These are phyloP conservation scores for Leishmania guyanensis DNA, from an alignment of 208 protist genomes.

Conservation along the genomic window DNA sequence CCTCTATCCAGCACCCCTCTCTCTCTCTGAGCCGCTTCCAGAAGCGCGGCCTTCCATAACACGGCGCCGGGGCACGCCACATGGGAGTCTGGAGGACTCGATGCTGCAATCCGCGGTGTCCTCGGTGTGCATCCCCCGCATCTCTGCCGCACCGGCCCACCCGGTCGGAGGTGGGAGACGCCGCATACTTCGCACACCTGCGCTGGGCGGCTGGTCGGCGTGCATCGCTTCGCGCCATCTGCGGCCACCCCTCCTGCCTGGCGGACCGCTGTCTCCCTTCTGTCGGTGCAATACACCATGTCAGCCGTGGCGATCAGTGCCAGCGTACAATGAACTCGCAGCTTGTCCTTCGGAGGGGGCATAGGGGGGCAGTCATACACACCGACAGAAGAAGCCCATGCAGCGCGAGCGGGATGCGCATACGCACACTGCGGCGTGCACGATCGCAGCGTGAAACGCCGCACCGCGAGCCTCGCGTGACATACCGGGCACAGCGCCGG, in stretches of 20 bases:
- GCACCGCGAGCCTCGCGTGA: not conserved
- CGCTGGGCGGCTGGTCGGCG: not conserved
- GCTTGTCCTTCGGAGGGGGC: not conserved
- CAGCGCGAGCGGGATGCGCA: not conserved
- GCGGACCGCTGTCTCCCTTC: not conserved
- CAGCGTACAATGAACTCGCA: not conserved
- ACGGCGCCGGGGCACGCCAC: not conserved
- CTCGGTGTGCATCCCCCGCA: not conserved
- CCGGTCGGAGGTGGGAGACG: not conserved
- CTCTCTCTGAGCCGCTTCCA: not conserved
- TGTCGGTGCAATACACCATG: not conserved
- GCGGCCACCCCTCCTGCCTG: not conserved
- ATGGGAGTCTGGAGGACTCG: not conserved
- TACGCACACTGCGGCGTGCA: too few species aligned
- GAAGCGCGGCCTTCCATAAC: not conserved
- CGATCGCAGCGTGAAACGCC: not conserved
- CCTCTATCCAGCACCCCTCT: not conserved
- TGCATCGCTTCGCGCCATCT: not conserved
- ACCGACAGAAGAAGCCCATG: not conserved
- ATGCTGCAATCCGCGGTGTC: not conserved
- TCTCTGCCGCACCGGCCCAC: not conserved
- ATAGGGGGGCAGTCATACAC: not conserved
- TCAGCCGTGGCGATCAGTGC: not conserved
- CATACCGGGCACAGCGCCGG: not conserved
- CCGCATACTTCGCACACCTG: not conserved